Evolutionary conservation across 2,329 filamentous ascomycete genomes (phyloP).

Genomic region (Sporothrix inflata): DNA sequence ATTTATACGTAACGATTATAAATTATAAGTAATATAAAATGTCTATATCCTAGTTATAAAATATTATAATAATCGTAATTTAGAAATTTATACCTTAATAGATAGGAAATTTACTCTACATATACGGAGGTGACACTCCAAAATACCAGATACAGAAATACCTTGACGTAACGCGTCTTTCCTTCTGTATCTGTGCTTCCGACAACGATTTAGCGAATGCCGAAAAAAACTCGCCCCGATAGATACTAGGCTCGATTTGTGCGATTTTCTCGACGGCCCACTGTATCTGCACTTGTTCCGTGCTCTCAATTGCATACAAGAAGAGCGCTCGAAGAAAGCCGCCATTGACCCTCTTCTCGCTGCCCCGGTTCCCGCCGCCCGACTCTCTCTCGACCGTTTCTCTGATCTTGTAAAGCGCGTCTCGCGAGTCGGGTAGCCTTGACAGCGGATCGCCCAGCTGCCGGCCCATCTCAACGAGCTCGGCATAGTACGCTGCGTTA

Average conservation of each 20-base stretch:
- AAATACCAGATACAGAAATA: slow-evolving; percentile 12
- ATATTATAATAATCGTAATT: too few relatives aligned
- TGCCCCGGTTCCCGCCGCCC: background rate
- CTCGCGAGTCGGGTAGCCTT: slow-evolving; percentile 11
- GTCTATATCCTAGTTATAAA: too few relatives aligned
- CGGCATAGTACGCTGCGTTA: slow-evolving; percentile 18
- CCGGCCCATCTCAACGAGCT: slow-evolving; percentile 19
- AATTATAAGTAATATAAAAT: too few relatives aligned
- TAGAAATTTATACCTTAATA: too few relatives aligned
- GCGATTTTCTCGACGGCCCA: slow-evolving; percentile 10
- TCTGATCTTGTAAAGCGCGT: background rate
- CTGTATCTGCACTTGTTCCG: slow-evolving; percentile 9
- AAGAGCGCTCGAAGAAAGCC: slow-evolving; percentile 22
- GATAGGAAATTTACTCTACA: background rate
- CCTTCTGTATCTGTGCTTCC: background rate
- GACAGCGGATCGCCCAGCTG: slow-evolving; percentile 19
- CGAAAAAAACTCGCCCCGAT: background rate
- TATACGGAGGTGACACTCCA: slow-evolving; percentile 8
- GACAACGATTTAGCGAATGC: background rate
- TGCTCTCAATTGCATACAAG: slow-evolving; percentile 23
- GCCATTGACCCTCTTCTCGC: background rate
- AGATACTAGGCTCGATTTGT: slow-evolving; percentile 7
- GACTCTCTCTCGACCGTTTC: background rate
- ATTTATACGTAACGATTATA: too few relatives aligned
- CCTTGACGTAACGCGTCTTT: background rate